Base-by-base conservation (phyloP, 441 rosid genomes). In the Syzygium syzygioides region DNA sequence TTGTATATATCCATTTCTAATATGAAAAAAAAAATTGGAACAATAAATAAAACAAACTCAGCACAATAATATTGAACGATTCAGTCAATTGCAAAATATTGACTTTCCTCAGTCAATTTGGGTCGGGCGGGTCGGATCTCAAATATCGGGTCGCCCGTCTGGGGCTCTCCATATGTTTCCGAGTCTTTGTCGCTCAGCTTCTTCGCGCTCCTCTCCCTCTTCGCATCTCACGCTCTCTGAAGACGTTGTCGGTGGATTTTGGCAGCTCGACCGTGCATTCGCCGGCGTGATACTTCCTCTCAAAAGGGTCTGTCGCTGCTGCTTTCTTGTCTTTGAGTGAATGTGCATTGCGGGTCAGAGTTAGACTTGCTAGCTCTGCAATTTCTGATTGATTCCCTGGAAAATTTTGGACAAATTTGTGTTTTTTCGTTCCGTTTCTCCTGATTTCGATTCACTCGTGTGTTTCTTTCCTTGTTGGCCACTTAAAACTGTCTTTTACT, bases 51-150 rank as follows among this genome's bases (percentile, higher is more conserved):
- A 64, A 30, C 20, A n/a, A 64, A 28, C 15, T 14, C 14, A n/a
- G 20, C 71, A 0, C 7, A 64, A 64, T 3, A 64, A 14, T n/a
- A 62, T 14, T 14, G 68, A 62, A 62, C 68, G 66, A 0, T 60
- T 60, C 15, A 19, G 68, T n/a, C 14, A 4, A 15, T 62, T 62
- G n/a, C 19, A 45, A 8, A 62, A 28, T 25, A 10, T 2, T 19
- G 26, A 34, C 26, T 34, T 19, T 68, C 10, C 13, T 1, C 79
- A 1, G 79, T 17, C 26, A 68, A 68, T 34, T 68, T 68, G 80
- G 9, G 80, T 41, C 28, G 1, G 79, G 79, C 28, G 28, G 28
- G 80, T 37, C 28, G 17, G 80, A 71, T 20, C 28, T 71, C 45
- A 6, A 26, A 0, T 34, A 1, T 71, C 1, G 28, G 80, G 80